phyloP scores from a whole-genome alignment of 768 basidiomycete species.

The Gyrodon lividus region DNA sequence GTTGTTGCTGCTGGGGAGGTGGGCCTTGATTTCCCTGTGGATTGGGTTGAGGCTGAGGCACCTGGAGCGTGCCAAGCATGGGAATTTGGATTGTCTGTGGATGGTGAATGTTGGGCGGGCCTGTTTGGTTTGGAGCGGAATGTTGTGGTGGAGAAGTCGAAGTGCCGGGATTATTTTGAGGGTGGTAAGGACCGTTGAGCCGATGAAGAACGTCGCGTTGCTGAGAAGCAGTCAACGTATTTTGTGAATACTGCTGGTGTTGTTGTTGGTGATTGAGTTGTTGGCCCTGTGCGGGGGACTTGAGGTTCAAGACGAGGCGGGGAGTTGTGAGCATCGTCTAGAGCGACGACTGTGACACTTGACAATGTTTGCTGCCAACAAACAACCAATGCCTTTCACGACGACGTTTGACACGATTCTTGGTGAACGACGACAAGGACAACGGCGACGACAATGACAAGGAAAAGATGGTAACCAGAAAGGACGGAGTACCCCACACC shows the following conservation, averaged over 20 bases:
- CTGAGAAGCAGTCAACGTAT: constrained; percentile 25
- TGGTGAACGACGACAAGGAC: constrained; percentile 7
- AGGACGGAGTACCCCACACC: constrained; percentile 1
- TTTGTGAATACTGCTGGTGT: constrained; percentile 26
- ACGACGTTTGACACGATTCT: background rate
- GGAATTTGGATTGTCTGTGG: constrained; percentile 50
- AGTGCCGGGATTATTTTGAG: constrained; percentile 18
- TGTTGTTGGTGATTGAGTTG: constrained; percentile 16
- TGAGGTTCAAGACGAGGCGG: constrained; percentile 34
- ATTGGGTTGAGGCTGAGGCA: constrained; percentile 51
- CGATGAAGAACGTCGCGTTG: constrained; percentile 32
- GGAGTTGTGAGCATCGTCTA: constrained; percentile 34
- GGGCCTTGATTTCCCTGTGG: constrained; percentile 37
- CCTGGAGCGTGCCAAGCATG: constrained; percentile 75
- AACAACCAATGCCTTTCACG: constrained; percentile 29
- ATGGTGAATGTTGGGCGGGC: constrained; percentile 35
- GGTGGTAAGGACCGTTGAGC: constrained; percentile 30
- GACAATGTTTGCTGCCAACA: constrained; percentile 29
- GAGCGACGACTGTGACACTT: constrained; percentile 17
- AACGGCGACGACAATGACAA: constrained; percentile 11
- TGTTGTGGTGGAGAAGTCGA: background rate
- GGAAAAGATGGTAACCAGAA: constrained; percentile 5
- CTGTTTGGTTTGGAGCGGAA: constrained; percentile 16
- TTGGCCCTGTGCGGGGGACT: constrained; percentile 24
- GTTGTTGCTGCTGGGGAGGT: constrained; percentile 58